A percentile compares a stretch with the other conserved stretches of the same genome.
Conservation (phyloP, 2,329 filamentous ascomycete genomes). For the Pseudocercospora fuligena region DNA sequence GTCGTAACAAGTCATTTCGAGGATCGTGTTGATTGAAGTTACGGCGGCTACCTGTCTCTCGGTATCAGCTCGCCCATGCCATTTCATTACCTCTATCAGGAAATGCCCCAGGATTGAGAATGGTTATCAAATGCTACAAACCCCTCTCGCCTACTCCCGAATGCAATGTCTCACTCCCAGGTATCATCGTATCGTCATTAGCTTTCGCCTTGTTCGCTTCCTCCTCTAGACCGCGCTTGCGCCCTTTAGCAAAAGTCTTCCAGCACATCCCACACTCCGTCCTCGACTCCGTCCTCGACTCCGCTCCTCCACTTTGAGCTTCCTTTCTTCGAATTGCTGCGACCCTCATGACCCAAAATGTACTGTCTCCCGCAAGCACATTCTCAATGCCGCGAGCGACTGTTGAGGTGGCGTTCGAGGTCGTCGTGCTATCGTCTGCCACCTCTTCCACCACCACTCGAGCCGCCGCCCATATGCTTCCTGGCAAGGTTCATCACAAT, state of each 20-base stretch:
- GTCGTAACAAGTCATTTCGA: neutral
- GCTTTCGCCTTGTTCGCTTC: neutral
- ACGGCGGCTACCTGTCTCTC: neutral
- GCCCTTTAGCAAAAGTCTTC: neutral
- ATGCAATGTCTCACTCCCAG: constrained; percentile 5
- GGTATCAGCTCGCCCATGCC: neutral
- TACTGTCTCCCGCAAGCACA: neutral
- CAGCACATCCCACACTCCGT: neutral
- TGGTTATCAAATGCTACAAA: constrained; percentile 7
- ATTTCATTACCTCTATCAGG: neutral
- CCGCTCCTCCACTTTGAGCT: neutral
- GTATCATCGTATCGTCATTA: constrained; percentile 4
- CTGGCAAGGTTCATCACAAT: constrained; percentile 36
- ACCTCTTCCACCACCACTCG: constrained; percentile 11
- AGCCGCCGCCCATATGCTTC: constrained; percentile 23
- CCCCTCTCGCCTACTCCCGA: neutral
- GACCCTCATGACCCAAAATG: neutral
- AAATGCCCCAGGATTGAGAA: neutral
- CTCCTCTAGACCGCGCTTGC: neutral
- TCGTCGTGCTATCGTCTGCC: constrained; percentile 7
- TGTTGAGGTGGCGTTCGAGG: constrained; percentile 1
- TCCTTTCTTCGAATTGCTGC: neutral
- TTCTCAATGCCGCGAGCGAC: constrained; percentile 11
- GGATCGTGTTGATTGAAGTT: neutral
- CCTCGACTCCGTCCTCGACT: neutral